These are phyloP conservation scores for Exserohilum turcica DNA, from an alignment of 2,329 filamentous ascomycete species.

Conservation along the genomic window DNA sequence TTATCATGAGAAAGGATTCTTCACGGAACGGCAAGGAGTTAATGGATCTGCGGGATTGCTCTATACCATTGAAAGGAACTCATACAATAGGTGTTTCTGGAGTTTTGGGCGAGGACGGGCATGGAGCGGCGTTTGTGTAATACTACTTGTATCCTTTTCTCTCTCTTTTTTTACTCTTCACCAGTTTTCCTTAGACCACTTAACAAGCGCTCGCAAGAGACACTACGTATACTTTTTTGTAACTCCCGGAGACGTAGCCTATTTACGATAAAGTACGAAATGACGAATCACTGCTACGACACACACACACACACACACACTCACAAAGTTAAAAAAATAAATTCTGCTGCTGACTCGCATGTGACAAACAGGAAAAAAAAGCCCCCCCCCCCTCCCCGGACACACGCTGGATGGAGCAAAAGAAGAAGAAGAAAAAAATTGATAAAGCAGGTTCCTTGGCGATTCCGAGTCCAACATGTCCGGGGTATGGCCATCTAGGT, in stretches of 20 bases:
- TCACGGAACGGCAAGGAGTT: slow-evolving; percentile 17
- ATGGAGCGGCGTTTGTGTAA: slow-evolving; percentile 11
- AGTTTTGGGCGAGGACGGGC: not conserved
- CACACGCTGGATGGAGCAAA: too few species aligned
- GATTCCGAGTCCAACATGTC: too few species aligned
- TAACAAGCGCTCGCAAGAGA: slow-evolving; percentile 4
- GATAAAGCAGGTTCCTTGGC: too few species aligned
- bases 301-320: too few species aligned
- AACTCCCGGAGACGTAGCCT: not conserved
- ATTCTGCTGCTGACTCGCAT: too few species aligned
- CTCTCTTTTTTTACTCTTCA: not conserved
- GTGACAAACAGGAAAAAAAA: too few species aligned
- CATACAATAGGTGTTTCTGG: not conserved
- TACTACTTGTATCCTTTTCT: not conserved
- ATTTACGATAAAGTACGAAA: not conserved
- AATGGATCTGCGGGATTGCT: slow-evolving; percentile 14
- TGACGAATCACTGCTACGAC: too few species aligned
- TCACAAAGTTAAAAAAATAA: too few species aligned
- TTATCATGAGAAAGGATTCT: slow-evolving; percentile 7
- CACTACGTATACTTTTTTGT: not conserved
- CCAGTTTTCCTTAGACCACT: not conserved
- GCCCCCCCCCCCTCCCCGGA: too few species aligned
- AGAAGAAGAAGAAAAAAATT: too few species aligned
- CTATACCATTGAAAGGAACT: slow-evolving; percentile 18
- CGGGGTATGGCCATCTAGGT: too few species aligned